These are phyloP conservation scores for Ophiostoma triangulosporum DNA, from an alignment of 2,329 filamentous ascomycete genomes.

Conservation along the genomic window DNA sequence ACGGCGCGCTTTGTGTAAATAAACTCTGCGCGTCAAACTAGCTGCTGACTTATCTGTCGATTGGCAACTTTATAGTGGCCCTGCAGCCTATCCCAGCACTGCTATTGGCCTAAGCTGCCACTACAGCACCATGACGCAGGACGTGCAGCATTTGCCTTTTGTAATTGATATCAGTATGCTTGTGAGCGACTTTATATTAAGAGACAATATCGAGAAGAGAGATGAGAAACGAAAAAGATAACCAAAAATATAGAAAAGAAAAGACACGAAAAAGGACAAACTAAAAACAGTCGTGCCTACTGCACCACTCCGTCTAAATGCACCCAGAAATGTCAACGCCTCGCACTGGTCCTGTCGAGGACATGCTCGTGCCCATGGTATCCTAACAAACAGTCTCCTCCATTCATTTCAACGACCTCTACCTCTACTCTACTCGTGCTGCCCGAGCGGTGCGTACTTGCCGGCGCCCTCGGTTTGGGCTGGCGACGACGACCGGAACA, in stretches of 20 bases:
- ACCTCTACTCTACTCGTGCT: constrained; percentile 24
- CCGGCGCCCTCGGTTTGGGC: constrained; percentile 22
- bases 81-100: not conserved
- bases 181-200: not conserved
- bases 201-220: not conserved
- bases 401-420: not conserved
- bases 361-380: not conserved
- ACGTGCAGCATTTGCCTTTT: too few relatives aligned
- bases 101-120: not conserved
- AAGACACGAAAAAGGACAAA: not conserved
- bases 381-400: not conserved
- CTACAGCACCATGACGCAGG: not conserved
- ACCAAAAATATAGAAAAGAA: not conserved
- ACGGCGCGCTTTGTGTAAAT: too few relatives aligned
- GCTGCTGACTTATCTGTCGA: not conserved
- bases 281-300: not conserved
- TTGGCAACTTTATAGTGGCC: not conserved
- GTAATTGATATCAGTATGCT: too few relatives aligned
- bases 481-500: constrained; percentile 24
- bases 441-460: constrained; percentile 28
- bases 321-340: constrained; percentile 1
- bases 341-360: not conserved
- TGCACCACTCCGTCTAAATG: constrained; percentile 1
- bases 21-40: not conserved
- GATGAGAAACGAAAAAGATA: not conserved